Conservation (phyloP, 768 basidiomycete genomes). For the Suillus hirtellus region DNA sequence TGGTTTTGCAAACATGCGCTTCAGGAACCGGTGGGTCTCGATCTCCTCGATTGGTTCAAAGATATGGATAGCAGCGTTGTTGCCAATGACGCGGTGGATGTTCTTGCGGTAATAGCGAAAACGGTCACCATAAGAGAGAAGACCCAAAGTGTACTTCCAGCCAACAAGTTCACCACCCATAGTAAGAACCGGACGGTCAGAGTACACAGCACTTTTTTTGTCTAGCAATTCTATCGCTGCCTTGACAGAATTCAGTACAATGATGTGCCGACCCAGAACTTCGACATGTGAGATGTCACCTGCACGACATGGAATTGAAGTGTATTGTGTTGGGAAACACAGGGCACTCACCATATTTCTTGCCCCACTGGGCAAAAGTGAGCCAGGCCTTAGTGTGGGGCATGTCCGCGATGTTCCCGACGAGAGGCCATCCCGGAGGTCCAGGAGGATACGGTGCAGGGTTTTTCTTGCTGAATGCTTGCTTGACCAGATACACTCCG, state of each 20-base stretch:
- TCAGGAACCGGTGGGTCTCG: constrained; percentile 44
- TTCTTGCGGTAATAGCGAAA: constrained; percentile 44
- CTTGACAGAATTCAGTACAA: constrained; percentile 54
- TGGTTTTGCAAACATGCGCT: constrained; percentile 39
- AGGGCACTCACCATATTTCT: constrained; percentile 39
- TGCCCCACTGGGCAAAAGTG: constrained; percentile 45
- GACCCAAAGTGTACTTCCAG: constrained; percentile 34
- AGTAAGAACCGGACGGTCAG: constrained; percentile 54
- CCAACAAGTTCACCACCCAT: constrained; percentile 40
- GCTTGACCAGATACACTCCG: constrained; percentile 30
- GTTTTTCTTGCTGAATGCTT: constrained; percentile 17
- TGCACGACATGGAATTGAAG: constrained; percentile 21
- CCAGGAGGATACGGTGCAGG: constrained; percentile 44
- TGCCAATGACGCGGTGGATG: constrained; percentile 42
- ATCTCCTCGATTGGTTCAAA: constrained; percentile 39
- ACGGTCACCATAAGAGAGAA: constrained; percentile 40
- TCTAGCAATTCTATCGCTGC: constrained; percentile 60
- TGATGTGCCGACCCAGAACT: constrained; percentile 57
- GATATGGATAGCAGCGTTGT: constrained; percentile 35
- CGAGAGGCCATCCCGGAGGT: constrained; percentile 42
- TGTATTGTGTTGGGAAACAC: neutral
- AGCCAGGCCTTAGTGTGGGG: constrained; percentile 47
- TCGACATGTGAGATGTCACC: constrained; percentile 63
- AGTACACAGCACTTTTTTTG: constrained; percentile 65
- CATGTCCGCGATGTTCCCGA: constrained; percentile 53